phyloP scores from a whole-genome alignment of 345 rosid species.

The Gynandropsis gynandra region DNA sequence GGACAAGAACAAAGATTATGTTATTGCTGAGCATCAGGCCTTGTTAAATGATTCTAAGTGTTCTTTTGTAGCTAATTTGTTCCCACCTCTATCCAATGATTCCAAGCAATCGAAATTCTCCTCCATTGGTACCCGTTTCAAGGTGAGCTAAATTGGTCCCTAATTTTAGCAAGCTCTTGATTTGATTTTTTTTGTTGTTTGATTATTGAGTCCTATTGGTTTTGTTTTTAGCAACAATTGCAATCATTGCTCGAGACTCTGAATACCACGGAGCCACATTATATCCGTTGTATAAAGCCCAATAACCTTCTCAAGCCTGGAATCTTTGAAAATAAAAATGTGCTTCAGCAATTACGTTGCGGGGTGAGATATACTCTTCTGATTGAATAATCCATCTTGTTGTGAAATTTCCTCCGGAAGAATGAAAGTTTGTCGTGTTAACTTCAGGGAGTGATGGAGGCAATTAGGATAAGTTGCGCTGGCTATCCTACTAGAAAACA shows the following conservation, averaged over 20 bases:
- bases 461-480: slow-evolving; percentile 97
- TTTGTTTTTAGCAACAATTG: slow-evolving; percentile 80
- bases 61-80: slow-evolving; percentile 74
- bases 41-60: slow-evolving; percentile 82
- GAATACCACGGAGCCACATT: slow-evolving; percentile 93
- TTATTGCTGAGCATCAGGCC: slow-evolving; percentile 96
- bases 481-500: slow-evolving; percentile 92
- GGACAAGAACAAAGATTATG: slow-evolving; percentile 99
- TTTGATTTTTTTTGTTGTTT: slow-evolving; percentile 3
- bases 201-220: slow-evolving; percentile 16
- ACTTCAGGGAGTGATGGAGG: slow-evolving; percentile 95
- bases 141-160: slow-evolving; percentile 43
- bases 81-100: slow-evolving; percentile 70
- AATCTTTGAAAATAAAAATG: slow-evolving; percentile 82
- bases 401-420: neutral
- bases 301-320: slow-evolving; percentile 95
- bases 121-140: slow-evolving; percentile 98
- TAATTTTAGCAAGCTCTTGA: slow-evolving; percentile 11
- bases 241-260: slow-evolving; percentile 87
- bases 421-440: neutral
- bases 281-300: slow-evolving; percentile 97
- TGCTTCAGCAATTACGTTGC: slow-evolving; percentile 86
- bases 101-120: slow-evolving; percentile 93
- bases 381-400: slow-evolving; percentile 8
- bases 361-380: slow-evolving; percentile 52